Base-by-base conservation (phyloP, 768 basidiomycete species). In the Cyclocybe aegerita region DNA sequence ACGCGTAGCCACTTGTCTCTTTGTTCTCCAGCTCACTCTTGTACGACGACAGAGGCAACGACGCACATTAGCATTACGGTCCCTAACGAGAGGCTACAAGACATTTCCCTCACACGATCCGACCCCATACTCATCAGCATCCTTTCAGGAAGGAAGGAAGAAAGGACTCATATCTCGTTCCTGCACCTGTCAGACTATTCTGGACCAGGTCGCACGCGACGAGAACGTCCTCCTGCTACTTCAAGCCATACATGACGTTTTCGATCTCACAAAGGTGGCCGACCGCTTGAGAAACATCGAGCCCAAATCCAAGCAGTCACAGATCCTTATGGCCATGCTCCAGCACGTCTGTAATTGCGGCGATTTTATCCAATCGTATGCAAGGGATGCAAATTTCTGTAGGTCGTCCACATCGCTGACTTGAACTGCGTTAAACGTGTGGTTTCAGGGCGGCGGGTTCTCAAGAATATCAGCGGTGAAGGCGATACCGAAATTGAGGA, bases 381-480 rank as follows among this genome's bases (percentile, higher is more conserved):
- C 43, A 31, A 39, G 41, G 11, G 48, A 49, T 33, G 39, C 31
- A 12, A 32, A 49, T 7, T 49, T 49, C 17, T 6, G 48, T 42
- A 31, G 7, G 48, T 31, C 2, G 6, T 39, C 23, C 15, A 15
- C 29, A 7, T 4, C 8, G 12, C 14, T 3, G 3, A 8, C 1
- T 31, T 9, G 8, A 4, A 10, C 23, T 9, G 33, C 14, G 7
- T 30, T 6, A 4, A 23, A 14, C 8, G 2, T 48, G 35, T 36
- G 35, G n/a, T 36, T 9, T 35, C 7, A 52, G 50, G 44, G 17
- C 17, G 36, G 7, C 45, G 50, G 0, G 10, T 52, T 11, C 15
- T 45, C 29, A 52, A 43, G 15, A 34, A 42, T 48, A 11, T 39
- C 17, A 2, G 15, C 6, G 11, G 46, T 10, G 12, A 37, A 9